Evolutionary conservation across 1,139 yeast species (phyloP), one percentile per base, ranked within the genome.

Genomic region (Pichia sp.): DNA sequence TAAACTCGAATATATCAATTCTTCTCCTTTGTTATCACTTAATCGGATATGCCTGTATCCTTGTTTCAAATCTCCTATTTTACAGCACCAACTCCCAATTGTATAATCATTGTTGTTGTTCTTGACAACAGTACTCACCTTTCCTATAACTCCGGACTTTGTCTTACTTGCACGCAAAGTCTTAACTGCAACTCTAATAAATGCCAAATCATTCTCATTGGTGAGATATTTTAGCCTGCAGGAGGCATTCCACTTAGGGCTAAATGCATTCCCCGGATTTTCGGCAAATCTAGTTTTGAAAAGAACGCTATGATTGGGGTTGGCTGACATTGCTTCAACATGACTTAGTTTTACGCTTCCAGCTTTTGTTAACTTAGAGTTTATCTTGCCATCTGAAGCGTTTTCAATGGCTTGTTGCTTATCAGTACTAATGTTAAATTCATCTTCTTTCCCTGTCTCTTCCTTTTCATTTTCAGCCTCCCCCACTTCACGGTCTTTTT

Each of bases 1-100:
- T 36, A 90, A 68, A 2, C 90, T 84, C 6, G 96, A 87, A 67
- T 87, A 88, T 6, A 88, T 80, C 61, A 84, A 81, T 63, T 85
- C 89, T 66, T 90, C 96, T 1, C 98, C 98, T 57, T 82, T 81
- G 34, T 76, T 65, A 66, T 89, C 96, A 65, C 80, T 81, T 26
- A 93, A 70, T 0, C 92, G 89, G 19, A 90, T 70, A 64, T 89
- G 93, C 54, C 97, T 76, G 69, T 85, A 93, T 0, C 98, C 99
- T 57, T 77, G 75, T 51, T 81, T 83, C 59, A 92, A 67, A 59
- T 81, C 77, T 34, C 76, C 73, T 46, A 88, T 67, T 59, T 82
- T 81, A 31, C 79, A 67, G 56, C 88, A 77, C 55, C 76, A 72
- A 1, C 78, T 70, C 0, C 96, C 97, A 59, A 90, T 63, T 41